phyloP scores from a whole-genome alignment of 139 green algal species.

The Desmodesmus armatus region DNA sequence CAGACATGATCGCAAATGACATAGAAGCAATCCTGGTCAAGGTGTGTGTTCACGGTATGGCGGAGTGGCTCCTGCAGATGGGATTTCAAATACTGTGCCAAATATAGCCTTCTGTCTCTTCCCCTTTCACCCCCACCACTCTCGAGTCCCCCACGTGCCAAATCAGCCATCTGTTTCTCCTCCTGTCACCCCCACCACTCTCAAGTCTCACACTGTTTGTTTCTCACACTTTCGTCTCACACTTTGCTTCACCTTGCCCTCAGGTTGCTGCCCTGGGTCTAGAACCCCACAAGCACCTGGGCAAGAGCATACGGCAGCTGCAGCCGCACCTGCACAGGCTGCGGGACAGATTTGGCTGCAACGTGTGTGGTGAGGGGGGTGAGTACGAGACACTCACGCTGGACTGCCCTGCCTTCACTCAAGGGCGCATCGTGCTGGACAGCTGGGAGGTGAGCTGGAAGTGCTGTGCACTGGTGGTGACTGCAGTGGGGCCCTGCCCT shows the following conservation, averaged over 20 bases:
- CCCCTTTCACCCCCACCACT: no score
- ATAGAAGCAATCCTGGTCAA: conserved; percentile 90
- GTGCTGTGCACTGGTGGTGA: not conserved
- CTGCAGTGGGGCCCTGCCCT: no score
- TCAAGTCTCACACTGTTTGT: not conserved
- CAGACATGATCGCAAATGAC: conserved; percentile 71
- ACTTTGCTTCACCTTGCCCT: not conserved
- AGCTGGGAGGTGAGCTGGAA: conserved; percentile 55
- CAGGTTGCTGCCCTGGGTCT: conserved; percentile 89
- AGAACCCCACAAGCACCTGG: conserved; percentile 87
- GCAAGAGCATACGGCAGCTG: conserved; percentile 74
- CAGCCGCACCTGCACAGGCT: conserved; percentile 69
- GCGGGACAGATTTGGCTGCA: conserved; percentile 79
- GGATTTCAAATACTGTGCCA: no score
- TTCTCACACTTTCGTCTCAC: not conserved
- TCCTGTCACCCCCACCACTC: not conserved
- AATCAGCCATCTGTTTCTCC: no score
- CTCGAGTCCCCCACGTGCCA: no score
- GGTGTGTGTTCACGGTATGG: no score
- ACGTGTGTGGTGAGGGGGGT: conserved; percentile 96
- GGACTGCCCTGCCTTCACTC: conserved; percentile 86
- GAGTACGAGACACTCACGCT: conserved; percentile 98
- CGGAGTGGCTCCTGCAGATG: no score
- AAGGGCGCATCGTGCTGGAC: conserved; percentile 81
- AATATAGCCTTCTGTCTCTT: no score